These are phyloP conservation scores for Lentinus brumalis DNA, from an alignment of 768 basidiomycete genomes.

Conservation along the genomic window DNA sequence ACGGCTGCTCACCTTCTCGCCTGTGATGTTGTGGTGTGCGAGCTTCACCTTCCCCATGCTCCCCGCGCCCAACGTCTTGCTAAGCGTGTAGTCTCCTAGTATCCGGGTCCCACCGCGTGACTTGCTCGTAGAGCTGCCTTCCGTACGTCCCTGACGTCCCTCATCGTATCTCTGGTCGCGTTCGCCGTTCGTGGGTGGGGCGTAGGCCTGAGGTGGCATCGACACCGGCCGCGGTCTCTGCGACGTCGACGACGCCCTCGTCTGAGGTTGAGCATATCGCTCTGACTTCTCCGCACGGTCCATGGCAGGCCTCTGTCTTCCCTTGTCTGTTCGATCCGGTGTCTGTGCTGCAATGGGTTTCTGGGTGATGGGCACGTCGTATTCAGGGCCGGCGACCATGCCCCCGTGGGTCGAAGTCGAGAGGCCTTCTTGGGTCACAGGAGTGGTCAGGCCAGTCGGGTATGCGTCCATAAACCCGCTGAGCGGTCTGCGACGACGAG, in stretches of 20 bases:
- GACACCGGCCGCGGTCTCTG: slow-evolving; percentile 65
- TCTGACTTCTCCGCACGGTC: slow-evolving; percentile 36
- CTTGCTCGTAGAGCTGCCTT: slow-evolving; percentile 27
- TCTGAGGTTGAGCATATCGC: slow-evolving; percentile 30
- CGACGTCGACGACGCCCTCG: slow-evolving; percentile 28
- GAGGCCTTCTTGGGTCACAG: slow-evolving; percentile 31
- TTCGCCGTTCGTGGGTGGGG: slow-evolving; percentile 29
- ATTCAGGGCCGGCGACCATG: slow-evolving; percentile 62
- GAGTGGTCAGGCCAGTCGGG: slow-evolving; percentile 39
- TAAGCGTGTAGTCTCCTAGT: slow-evolving; percentile 92
- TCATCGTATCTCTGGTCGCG: slow-evolving; percentile 28
- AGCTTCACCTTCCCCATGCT: slow-evolving; percentile 99
- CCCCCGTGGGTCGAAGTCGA: slow-evolving; percentile 55
- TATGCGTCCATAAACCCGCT: slow-evolving; percentile 45
- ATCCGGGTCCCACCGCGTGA: slow-evolving; percentile 49
- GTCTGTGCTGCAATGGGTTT: slow-evolving; percentile 25
- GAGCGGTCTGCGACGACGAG: slow-evolving; percentile 3
- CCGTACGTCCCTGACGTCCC: slow-evolving; percentile 20
- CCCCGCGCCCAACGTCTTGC: slow-evolving; percentile 95
- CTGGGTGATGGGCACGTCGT: slow-evolving; percentile 58
- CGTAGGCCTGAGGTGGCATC: slow-evolving; percentile 66
- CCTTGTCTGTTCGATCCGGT: slow-evolving; percentile 5
- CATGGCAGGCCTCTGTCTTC: slow-evolving; percentile 29
- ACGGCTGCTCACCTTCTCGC: slow-evolving; percentile 73
- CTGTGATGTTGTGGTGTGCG: slow-evolving; percentile 83